Evolutionary conservation across 768 basidiomycete genomes (phyloP), one percentile per base, ranked within the genome.

Genomic region (Leccinum disarticulatum): DNA sequence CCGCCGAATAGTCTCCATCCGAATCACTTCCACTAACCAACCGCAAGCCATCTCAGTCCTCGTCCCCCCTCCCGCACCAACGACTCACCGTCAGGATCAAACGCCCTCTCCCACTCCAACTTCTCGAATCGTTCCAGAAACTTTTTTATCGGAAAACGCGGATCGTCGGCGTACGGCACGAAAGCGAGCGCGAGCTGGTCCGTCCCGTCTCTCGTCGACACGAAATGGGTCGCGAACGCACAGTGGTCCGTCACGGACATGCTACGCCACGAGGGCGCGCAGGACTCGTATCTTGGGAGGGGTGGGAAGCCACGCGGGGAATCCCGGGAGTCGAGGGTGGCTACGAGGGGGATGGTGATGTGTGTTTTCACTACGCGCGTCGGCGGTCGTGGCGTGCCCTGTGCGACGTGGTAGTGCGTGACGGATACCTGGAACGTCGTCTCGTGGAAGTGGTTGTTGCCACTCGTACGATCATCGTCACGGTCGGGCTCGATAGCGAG

Each of bases 121-220:
- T 3, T 8, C 0, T 63, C 41, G 59, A 78, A 79, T 0, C 7
- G 6, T 19, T 13, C 13, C 19, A 22, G 46, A 38, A 38, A 47
- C 10, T 6, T 4, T 6, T 25, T 22, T 14, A 1, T 35, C 41
- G 2, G 55, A 15, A 1, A 68, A 28, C 1, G 72, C 61, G 62
- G 86, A 84, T 85, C 80, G 48, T 85, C 83, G 3, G 79, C 78
- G 53, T 79, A 83, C 0, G 82, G 82, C 5, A 85, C 0, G 53
- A 13, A 2, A 59, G 41, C 4, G 33, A 38, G 1, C 62, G 1
- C 3, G 49, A 58, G 6, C 64, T 50, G 4, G 10, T 2, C 9
- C 6, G 13, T 15, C 64, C 30, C 36, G 38, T 38, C 17, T 38
- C 17, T 38, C 17, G 38, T 17, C 38, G 38, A 38, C 17, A 38